A percentile compares a stretch with the other conserved stretches of the same genome.
Conservation (phyloP, 331 rosid species). For the Pyracantha coccinea region DNA sequence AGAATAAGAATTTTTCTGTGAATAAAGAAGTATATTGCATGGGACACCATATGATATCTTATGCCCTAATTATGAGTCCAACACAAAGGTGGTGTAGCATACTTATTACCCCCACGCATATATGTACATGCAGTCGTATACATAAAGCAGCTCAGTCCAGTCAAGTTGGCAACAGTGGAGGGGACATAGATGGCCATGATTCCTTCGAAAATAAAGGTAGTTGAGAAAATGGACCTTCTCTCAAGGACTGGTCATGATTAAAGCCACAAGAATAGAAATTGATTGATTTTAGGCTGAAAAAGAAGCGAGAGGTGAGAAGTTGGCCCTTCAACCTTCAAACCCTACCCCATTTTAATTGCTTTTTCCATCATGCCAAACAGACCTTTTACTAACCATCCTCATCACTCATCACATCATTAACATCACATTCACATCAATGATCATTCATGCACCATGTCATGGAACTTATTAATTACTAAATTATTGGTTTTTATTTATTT, state of each 20-base stretch:
- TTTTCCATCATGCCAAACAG: slow-evolving; percentile 20
- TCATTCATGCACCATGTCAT: not conserved
- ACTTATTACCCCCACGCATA: slow-evolving; percentile 11
- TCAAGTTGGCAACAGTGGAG: slow-evolving; percentile 21
- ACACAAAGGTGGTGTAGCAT: not conserved
- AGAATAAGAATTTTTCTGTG: not conserved
- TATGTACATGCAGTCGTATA: not conserved
- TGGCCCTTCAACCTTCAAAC: slow-evolving; percentile 16
- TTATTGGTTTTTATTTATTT: not conserved
- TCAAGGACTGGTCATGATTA: slow-evolving; percentile 41
- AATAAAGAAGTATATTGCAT: not conserved
- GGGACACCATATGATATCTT: not conserved
- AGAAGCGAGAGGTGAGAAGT: slow-evolving; percentile 14
- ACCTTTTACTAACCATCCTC: slow-evolving; percentile 6
- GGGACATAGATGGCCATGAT: slow-evolving; percentile 40
- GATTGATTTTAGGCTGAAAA: slow-evolving; percentile 28
- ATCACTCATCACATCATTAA: not conserved
- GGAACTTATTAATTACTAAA: not conserved
- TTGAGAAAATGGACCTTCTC: slow-evolving; percentile 56
- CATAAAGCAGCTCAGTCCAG: slow-evolving; percentile 2
- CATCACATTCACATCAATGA: not conserved
- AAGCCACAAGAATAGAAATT: slow-evolving; percentile 44
- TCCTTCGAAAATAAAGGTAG: slow-evolving; percentile 43
- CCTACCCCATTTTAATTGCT: slow-evolving; percentile 8
- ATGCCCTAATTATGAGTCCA: not conserved